Conservation (phyloP, 2,329 filamentous ascomycete species). For the Aureobasidium subglaciale region DNA sequence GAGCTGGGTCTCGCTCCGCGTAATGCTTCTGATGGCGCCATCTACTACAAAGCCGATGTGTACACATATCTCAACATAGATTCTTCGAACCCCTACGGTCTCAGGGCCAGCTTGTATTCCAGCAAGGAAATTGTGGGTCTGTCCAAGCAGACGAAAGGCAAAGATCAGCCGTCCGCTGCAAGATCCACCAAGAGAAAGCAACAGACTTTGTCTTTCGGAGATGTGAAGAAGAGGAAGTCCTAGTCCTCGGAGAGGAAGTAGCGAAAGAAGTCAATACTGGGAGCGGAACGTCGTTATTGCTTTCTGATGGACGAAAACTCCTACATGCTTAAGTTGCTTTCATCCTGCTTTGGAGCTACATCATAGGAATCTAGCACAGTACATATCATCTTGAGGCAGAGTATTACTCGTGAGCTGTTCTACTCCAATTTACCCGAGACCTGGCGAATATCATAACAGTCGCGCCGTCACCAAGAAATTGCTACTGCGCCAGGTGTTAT, state of each 20-base stretch:
- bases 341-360: no score
- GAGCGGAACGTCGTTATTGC: not conserved
- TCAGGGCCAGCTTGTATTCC: slow-evolving; percentile 38
- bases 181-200: not conserved
- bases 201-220: not conserved
- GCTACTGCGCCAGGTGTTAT: no score
- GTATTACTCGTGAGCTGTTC: no score
- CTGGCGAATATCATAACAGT: no score
- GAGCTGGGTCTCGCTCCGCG: slow-evolving; percentile 52
- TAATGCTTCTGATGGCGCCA: slow-evolving; percentile 33
- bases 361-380: no score
- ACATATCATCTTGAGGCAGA: no score
- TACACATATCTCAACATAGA: slow-evolving; percentile 40
- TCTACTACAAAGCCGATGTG: slow-evolving; percentile 73
- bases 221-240: not conserved
- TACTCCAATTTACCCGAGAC: no score
- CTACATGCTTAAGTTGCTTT: no score
- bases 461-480: no score
- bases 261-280: no score
- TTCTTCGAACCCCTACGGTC: slow-evolving; percentile 33
- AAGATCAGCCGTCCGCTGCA: not conserved
- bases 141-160: not conserved
- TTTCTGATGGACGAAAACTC: no score
- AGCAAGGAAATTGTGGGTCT: slow-evolving; percentile 29
- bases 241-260: not conserved